phyloP scores from a whole-genome alignment of 306 rosid species.

The Malus orientalis region DNA sequence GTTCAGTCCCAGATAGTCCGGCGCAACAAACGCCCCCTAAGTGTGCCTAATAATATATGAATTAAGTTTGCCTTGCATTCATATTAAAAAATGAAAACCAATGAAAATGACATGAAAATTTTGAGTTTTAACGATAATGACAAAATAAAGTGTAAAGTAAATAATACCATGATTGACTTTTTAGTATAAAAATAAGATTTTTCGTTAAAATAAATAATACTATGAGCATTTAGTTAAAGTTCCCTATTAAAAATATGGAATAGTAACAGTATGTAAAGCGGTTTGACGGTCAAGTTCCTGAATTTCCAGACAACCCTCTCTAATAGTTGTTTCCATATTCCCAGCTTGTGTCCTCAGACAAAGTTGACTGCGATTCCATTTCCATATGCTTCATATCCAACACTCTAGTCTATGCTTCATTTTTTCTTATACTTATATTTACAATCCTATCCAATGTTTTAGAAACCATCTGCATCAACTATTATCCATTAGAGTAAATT shows the following conservation, averaged over 20 bases:
- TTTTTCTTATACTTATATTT: neutral
- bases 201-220: no score
- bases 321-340: conserved; percentile 3
- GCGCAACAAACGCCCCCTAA: no score
- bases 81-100: no score
- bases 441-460: neutral
- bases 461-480: neutral
- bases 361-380: conserved; percentile 23
- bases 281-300: neutral
- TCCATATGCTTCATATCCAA: neutral
- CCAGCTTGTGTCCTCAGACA: conserved; percentile 39
- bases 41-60: neutral
- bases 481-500: neutral
- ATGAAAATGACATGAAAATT: no score
- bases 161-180: no score
- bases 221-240: no score
- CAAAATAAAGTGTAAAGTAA: no score
- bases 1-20: no score
- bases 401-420: neutral
- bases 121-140: no score
- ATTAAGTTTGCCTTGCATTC: neutral
- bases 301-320: neutral
- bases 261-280: neutral
- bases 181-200: no score
- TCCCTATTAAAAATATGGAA: neutral